Evolutionary conservation across 768 basidiomycete species (phyloP).

Genomic region (Leccinum aurantiacum): DNA sequence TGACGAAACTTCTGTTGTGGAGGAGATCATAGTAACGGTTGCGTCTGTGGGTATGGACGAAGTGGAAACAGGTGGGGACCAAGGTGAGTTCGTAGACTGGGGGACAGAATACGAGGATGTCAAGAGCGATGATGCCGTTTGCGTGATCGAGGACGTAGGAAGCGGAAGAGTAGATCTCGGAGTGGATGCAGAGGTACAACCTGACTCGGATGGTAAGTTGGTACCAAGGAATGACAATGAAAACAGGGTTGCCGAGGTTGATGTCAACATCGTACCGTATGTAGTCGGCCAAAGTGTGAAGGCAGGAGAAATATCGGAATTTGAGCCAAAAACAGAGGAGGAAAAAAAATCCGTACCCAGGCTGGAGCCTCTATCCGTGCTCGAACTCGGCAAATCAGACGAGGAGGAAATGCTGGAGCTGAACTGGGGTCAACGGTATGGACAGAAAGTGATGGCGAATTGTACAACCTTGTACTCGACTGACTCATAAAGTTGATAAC

Average conservation of each 20-base stretch:
- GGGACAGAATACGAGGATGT: constrained; percentile 2
- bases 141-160: not conserved
- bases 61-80: not conserved
- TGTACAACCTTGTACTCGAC: constrained; percentile 15
- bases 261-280: too few species aligned
- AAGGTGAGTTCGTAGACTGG: not conserved
- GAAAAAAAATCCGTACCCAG: constrained; percentile 20
- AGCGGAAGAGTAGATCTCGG: not conserved
- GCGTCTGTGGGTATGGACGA: not conserved
- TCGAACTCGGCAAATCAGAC: not conserved
- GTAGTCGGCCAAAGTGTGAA: not conserved
- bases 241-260: not conserved
- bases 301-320: constrained; percentile 16
- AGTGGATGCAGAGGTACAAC: not conserved
- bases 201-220: constrained; percentile 3
- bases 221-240: not conserved
- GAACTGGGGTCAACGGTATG: constrained; percentile 3
- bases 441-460: not conserved
- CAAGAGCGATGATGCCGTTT: not conserved
- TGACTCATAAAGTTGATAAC: not conserved
- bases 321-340: constrained; percentile 13
- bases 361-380: constrained; percentile 11
- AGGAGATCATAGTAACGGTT: constrained; percentile 16
- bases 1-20: constrained; percentile 16
- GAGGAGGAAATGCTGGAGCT: constrained; percentile 2